Base-by-base conservation (phyloP, 2,329 filamentous ascomycete genomes). In the Cladophialophora bantiana region DNA sequence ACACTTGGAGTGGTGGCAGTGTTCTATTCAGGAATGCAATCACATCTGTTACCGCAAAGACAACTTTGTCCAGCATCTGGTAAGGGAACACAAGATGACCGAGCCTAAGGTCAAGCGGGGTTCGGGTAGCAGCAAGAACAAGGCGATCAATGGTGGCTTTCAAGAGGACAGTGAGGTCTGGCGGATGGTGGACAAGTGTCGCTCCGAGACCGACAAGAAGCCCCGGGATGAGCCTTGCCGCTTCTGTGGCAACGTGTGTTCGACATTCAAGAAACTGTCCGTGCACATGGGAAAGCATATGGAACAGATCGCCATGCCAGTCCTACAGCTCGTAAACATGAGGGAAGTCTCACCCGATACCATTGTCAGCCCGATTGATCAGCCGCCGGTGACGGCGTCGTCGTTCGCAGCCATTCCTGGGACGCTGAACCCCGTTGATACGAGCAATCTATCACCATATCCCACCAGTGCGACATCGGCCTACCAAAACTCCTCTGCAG, bases 271-370 rank as follows among this genome's bases (percentile, higher is more conserved):
- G 84, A 96, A 96, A 80, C 82, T 97, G 67, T 96, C 92, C 0
- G 92, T 95, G n/a, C 94, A 97, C 78, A 80, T 97, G 76, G 93
- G 93, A 58, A 94, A 94, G 78, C 94, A 97, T 77, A 95, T 97
- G 93, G 93, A 97, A 78, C 89, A 93, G 71, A 91, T 97, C 75
- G 92, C 91, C 73, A 86, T 97, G 75, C 93, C 94, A 0, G 87
- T 97, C 36, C 82, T 96, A 64, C 76, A 78, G 58, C 75, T 85
- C 53, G 80, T 83, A 48, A 78, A 77, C 60, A 79, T 82, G 65
- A 76, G 78, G 67, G 76, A 78, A 48, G 74, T 81, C 53, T 75
- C 77, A 12, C 68, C 74, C 7, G 87, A 90, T 72, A 90, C 87
- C 26, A 82, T 90, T 70, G 89, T 91, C 76, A 90, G 88, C 74